Percentiles rank a stretch among this genome's conserved stretches.
Conservation (phyloP, 164 flowering plant genomes). For the Sedum album region DNA sequence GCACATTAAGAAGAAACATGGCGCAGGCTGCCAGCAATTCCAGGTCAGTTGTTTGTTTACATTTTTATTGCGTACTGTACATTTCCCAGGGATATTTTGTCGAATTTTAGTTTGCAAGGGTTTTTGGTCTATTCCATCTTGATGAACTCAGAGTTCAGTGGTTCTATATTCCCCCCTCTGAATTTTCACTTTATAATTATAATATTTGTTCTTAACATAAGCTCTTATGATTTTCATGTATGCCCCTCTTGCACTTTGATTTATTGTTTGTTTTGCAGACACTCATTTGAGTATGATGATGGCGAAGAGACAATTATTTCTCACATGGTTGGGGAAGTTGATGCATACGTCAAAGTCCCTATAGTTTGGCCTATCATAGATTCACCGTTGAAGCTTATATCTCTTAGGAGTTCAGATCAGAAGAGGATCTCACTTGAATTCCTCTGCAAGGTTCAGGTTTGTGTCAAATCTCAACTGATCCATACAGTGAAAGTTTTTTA, state of each 20-base stretch:
- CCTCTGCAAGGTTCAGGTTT: conserved; percentile 69
- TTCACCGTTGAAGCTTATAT: conserved; percentile 50
- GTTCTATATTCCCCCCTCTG: background rate
- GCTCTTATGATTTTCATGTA: background rate
- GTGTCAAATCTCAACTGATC: conserved; percentile 9
- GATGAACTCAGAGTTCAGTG: background rate
- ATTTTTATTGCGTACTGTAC: background rate
- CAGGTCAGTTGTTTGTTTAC: no score
- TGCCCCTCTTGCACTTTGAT: background rate
- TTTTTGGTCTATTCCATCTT: background rate
- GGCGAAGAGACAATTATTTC: conserved; percentile 54
- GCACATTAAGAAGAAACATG: no score
- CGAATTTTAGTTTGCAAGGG: background rate
- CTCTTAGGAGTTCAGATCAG: conserved; percentile 49
- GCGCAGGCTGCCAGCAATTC: no score
- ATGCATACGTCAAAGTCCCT: conserved; percentile 61
- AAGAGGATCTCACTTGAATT: conserved; percentile 44
- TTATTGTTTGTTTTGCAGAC: conserved; percentile 26
- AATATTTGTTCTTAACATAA: background rate
- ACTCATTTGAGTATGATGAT: conserved; percentile 61
- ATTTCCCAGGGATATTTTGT: background rate
- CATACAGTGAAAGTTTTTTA: background rate
- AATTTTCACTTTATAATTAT: background rate
- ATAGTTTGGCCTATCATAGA: conserved; percentile 62
- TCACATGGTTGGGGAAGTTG: conserved; percentile 52